Percentiles rank a stretch among this genome's conserved stretches.
Evolutionary conservation across 768 basidiomycete genomes (phyloP).

Genomic region (Mycena vitilis): DNA sequence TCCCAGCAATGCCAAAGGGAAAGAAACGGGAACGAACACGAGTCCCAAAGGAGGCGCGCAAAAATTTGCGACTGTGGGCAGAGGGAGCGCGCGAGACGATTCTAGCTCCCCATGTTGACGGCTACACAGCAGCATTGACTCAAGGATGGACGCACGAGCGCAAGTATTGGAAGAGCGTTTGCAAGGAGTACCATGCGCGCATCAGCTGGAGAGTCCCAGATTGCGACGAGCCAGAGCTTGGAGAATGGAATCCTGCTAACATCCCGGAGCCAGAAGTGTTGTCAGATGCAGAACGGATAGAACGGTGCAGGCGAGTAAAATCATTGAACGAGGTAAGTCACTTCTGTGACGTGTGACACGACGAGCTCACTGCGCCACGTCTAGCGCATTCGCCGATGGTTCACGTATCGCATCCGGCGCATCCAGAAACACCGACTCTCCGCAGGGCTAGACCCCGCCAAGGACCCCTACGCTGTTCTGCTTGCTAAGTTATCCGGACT

Average conservation of each 20-base stretch:
- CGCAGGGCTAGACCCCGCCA: not conserved
- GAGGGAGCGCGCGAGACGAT: constrained; percentile 9
- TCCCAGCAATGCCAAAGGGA: not conserved
- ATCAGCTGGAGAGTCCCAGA: constrained; percentile 4
- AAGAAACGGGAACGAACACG: not conserved
- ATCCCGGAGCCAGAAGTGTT: not conserved
- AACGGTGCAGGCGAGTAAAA: not conserved
- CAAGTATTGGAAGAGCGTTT: not conserved
- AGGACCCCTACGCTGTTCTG: constrained; percentile 5
- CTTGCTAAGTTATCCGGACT: constrained; percentile 5
- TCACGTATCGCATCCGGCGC: not conserved
- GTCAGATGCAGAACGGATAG: not conserved
- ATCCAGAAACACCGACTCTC: not conserved
- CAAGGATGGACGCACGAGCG: not conserved
- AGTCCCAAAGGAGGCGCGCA: not conserved
- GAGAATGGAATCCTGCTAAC: not conserved
- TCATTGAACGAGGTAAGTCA: not conserved
- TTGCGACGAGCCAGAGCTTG: constrained; percentile 7
- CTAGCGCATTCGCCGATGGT: constrained; percentile 23
- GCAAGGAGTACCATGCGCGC: constrained; percentile 4
- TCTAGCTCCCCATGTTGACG: constrained; percentile 1
- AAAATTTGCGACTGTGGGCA: constrained; percentile 17
- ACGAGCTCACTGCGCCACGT: not conserved
- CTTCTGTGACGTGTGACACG: not conserved
- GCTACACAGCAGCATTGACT: constrained; percentile 11